A percentile compares a stretch with the other conserved stretches of the same genome.
These are phyloP conservation scores for Pulveroboletus sp. DNA, from an alignment of 768 basidiomycete species.

Conservation along the genomic window DNA sequence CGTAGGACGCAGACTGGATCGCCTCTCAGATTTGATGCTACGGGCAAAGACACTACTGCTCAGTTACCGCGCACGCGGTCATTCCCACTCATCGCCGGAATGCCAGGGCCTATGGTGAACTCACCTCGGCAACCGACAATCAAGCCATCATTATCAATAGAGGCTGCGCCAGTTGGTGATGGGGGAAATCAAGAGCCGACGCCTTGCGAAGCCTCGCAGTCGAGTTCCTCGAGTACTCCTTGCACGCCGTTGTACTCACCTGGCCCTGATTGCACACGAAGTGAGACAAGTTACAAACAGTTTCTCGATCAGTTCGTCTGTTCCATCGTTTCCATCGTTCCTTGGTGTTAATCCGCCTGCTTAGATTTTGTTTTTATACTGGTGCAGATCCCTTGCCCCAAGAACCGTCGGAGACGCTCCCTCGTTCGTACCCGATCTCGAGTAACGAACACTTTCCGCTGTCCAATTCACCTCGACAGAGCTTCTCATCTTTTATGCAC, in stretches of 20 bases:
- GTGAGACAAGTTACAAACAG: constrained; percentile 48
- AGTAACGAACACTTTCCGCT: constrained; percentile 49
- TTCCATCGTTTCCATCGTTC: not conserved
- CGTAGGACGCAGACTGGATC: constrained; percentile 49
- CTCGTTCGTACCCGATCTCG: constrained; percentile 47
- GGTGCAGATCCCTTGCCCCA: constrained; percentile 43
- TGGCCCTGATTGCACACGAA: constrained; percentile 22
- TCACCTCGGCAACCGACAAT: not conserved
- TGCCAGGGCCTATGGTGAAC: constrained; percentile 6
- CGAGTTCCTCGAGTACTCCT: constrained; percentile 42
- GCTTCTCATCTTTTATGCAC: constrained; percentile 20
- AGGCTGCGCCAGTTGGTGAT: constrained; percentile 7
- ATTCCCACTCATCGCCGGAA: constrained; percentile 26
- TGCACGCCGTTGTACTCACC: constrained; percentile 41
- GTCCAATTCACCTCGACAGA: constrained; percentile 30
- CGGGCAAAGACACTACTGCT: constrained; percentile 20
- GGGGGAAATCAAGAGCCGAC: constrained; percentile 38
- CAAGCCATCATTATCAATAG: constrained; percentile 15
- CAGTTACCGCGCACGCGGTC: constrained; percentile 34
- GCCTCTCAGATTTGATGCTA: constrained; percentile 28
- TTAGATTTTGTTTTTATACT: constrained; percentile 79
- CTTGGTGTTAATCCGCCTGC: constrained; percentile 3
- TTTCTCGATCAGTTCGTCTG: constrained; percentile 59
- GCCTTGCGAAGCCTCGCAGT: constrained; percentile 42
- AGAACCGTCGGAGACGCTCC: constrained; percentile 24